Conservation (phyloP, 2,329 filamentous ascomycete species). For the Madurella mycetomatis region DNA sequence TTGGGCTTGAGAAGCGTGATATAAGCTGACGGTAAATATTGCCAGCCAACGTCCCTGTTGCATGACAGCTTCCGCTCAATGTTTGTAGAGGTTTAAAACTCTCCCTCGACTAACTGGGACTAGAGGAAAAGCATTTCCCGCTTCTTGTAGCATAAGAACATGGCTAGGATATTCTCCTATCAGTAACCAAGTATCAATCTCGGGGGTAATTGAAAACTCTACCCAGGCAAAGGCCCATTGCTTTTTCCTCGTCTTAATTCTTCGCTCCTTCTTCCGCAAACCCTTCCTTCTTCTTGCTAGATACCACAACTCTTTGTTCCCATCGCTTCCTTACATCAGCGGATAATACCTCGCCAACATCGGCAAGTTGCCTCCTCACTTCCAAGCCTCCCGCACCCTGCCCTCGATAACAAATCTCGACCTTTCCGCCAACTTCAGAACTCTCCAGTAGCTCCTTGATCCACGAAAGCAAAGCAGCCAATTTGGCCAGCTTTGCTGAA, state of each 20-base stretch:
- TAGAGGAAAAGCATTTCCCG: too few species aligned
- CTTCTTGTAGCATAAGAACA: too few species aligned
- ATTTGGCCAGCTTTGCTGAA: constrained; percentile 27
- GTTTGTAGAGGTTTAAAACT: background rate
- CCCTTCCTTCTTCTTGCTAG: background rate
- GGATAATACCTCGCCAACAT: constrained; percentile 26
- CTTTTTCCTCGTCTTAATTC: too few species aligned
- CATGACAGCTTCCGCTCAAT: background rate
- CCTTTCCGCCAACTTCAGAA: constrained; percentile 13
- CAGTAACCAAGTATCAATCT: too few species aligned
- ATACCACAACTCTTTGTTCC: background rate
- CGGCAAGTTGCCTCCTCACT: constrained; percentile 23
- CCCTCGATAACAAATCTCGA: constrained; percentile 25
- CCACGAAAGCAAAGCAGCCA: constrained; percentile 29
- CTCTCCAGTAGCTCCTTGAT: constrained; percentile 20
- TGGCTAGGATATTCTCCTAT: too few species aligned
- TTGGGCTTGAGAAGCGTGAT: background rate
- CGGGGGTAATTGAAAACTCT: too few species aligned
- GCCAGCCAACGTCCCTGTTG: background rate
- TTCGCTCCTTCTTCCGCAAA: too few species aligned
- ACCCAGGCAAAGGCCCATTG: too few species aligned
- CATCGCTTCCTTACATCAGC: constrained; percentile 26
- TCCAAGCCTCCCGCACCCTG: constrained; percentile 18
- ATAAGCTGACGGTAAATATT: background rate
- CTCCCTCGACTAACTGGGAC: too few species aligned